These are phyloP conservation scores for Pisolithus orientalis DNA, from an alignment of 768 basidiomycete genomes.

Conservation along the genomic window DNA sequence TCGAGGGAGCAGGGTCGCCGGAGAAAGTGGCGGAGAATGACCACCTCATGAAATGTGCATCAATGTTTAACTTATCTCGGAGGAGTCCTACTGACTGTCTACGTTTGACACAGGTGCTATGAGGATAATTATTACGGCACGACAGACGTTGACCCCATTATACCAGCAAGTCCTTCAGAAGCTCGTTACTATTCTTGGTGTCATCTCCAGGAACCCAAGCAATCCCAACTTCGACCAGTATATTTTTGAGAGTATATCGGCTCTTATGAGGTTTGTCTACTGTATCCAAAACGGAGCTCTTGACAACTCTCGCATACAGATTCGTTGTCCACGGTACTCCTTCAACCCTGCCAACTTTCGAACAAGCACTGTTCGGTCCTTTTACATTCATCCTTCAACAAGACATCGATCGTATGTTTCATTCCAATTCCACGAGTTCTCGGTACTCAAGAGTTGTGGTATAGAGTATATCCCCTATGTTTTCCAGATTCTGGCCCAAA, in stretches of 20 bases:
- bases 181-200: slow-evolving; percentile 77
- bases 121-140: slow-evolving; percentile 88
- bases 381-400: slow-evolving; percentile 85
- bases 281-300: background rate
- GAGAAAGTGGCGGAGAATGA: slow-evolving; percentile 97
- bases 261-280: slow-evolving; percentile 65
- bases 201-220: slow-evolving; percentile 92
- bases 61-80: background rate
- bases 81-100: background rate
- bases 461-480: slow-evolving; percentile 95
- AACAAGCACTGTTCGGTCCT: slow-evolving; percentile 75
- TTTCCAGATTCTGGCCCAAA: slow-evolving; percentile 94
- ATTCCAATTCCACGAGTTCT: background rate
- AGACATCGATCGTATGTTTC: slow-evolving; percentile 79
- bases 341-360: slow-evolving; percentile 65
- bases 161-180: slow-evolving; percentile 62
- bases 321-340: slow-evolving; percentile 75
- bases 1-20: slow-evolving; percentile 72
- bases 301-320: slow-evolving; percentile 30
- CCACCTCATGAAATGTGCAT: slow-evolving; percentile 92
- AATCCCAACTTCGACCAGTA: slow-evolving; percentile 98
- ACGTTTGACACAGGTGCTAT: slow-evolving; percentile 59
- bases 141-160: slow-evolving; percentile 64
- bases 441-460: background rate
- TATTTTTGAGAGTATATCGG: slow-evolving; percentile 95